These are phyloP conservation scores for Xylariaceae sp. DNA, from an alignment of 2,329 filamentous ascomycete genomes.

Conservation along the genomic window DNA sequence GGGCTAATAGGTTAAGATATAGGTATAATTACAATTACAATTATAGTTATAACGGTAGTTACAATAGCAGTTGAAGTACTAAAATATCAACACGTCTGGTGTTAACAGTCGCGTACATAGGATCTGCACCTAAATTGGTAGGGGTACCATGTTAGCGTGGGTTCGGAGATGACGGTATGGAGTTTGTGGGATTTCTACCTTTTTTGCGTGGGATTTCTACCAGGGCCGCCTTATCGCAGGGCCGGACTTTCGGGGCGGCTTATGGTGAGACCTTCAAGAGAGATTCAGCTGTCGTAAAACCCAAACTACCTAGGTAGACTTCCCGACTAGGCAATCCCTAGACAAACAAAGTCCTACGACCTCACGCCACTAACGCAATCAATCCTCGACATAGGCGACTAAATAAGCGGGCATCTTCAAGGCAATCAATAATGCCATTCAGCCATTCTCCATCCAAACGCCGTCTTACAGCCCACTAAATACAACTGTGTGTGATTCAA, in stretches of 20 bases:
- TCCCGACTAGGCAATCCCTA: slow-evolving; percentile 22
- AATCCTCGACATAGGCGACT: slow-evolving; percentile 5
- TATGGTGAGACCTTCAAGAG: slow-evolving; percentile 13
- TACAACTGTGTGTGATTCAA: slow-evolving; percentile 25
- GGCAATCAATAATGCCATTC: slow-evolving; percentile 10
- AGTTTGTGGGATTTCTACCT: too few relatives aligned
- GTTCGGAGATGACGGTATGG: too few relatives aligned
- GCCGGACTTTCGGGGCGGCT: slow-evolving; percentile 17
- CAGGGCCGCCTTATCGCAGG: too few relatives aligned
- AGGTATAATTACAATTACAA: too few relatives aligned
- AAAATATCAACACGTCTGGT: too few relatives aligned
- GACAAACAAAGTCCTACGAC: not conserved
- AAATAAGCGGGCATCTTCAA: slow-evolving; percentile 17
- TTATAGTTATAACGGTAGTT: too few relatives aligned
- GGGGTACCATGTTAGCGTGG: too few relatives aligned
- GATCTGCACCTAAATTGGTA: too few relatives aligned
- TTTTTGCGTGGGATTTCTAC: too few relatives aligned
- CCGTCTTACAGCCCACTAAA: slow-evolving; percentile 2
- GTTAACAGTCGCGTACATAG: too few relatives aligned
- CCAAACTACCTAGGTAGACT: slow-evolving; percentile 12
- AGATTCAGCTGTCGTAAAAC: slow-evolving; percentile 17
- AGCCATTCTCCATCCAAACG: slow-evolving; percentile 12
- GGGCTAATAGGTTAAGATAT: too few relatives aligned
- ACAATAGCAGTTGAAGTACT: too few relatives aligned
- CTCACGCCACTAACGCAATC: slow-evolving; percentile 13